Conservation (phyloP, 2,329 filamentous ascomycete genomes). For the Fusarium austroafricanum region DNA sequence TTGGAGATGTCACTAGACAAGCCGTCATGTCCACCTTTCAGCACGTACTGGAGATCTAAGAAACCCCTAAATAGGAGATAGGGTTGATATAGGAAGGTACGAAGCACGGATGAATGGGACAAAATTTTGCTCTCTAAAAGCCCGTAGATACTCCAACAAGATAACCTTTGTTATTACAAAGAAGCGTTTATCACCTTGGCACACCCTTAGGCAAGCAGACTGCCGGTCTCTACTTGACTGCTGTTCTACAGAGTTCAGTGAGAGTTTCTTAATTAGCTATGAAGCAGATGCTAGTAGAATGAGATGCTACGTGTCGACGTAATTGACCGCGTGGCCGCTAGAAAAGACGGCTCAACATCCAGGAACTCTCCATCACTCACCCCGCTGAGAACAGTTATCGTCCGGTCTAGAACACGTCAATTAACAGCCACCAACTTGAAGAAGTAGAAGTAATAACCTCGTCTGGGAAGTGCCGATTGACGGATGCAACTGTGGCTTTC, state of each 20-base stretch:
- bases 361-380: neutral
- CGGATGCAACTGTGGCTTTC: slow-evolving; percentile 14
- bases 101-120: neutral
- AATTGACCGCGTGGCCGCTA: slow-evolving; percentile 1
- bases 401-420: neutral
- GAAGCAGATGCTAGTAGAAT: neutral
- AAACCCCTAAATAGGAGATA: neutral
- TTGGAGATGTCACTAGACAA: neutral
- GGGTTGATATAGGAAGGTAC: neutral
- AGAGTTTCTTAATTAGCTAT: neutral
- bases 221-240: too few species aligned
- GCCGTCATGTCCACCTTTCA: neutral
- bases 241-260: neutral
- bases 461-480: slow-evolving; percentile 17
- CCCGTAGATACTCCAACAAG: slow-evolving; percentile 4
- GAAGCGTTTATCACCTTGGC: too few species aligned
- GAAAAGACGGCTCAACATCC: slow-evolving; percentile 1
- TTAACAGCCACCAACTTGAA: neutral
- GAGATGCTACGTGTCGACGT: neutral
- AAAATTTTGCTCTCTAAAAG: neutral
- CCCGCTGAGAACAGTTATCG: neutral
- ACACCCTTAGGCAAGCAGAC: too few species aligned
- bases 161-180: neutral
- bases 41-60: neutral
- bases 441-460: neutral